Percentiles rank a stretch among this genome's conserved stretches.
phyloP scores from a whole-genome alignment of 805 yeast genomes.

The Kluyveromyces siamensis region DNA sequence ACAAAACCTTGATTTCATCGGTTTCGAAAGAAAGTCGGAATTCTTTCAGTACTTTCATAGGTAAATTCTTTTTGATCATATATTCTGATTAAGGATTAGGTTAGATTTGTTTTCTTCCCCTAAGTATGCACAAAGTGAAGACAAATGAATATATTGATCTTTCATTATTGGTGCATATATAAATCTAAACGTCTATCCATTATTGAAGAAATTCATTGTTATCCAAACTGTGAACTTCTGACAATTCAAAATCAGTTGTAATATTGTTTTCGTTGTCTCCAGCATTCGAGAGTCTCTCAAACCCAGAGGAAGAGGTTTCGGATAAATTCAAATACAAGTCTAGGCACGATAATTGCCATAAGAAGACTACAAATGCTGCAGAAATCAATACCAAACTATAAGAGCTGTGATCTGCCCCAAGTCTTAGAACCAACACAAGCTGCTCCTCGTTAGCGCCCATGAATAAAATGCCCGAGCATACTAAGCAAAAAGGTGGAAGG shows the following conservation, averaged over 20 bases:
- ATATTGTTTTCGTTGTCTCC: neutral
- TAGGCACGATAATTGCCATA: slow-evolving; percentile 56
- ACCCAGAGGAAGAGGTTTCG: neutral
- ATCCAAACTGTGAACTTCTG: neutral
- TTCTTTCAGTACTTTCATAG: no score
- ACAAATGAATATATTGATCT: neutral
- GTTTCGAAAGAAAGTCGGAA: no score
- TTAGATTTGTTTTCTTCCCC: no score
- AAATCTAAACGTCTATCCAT: neutral
- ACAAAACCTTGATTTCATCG: no score
- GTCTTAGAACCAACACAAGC: slow-evolving; percentile 53
- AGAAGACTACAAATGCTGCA: slow-evolving; percentile 61
- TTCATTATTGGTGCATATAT: neutral
- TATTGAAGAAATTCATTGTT: no score
- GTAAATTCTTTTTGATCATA: no score
- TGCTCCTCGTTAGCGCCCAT: slow-evolving; percentile 95
- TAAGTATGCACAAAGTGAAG: neutral
- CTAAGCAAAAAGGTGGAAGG: slow-evolving; percentile 72
- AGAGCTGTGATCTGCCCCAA: slow-evolving; percentile 79
- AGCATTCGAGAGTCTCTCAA: neutral
- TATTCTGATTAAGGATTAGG: no score
- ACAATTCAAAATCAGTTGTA: neutral
- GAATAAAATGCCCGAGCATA: slow-evolving; percentile 71
- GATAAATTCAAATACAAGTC: slow-evolving; percentile 44
- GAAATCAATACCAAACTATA: slow-evolving; percentile 65